Evolutionary conservation across 179 eudicot species (phyloP).

Genomic region (Silene vulgaris): DNA sequence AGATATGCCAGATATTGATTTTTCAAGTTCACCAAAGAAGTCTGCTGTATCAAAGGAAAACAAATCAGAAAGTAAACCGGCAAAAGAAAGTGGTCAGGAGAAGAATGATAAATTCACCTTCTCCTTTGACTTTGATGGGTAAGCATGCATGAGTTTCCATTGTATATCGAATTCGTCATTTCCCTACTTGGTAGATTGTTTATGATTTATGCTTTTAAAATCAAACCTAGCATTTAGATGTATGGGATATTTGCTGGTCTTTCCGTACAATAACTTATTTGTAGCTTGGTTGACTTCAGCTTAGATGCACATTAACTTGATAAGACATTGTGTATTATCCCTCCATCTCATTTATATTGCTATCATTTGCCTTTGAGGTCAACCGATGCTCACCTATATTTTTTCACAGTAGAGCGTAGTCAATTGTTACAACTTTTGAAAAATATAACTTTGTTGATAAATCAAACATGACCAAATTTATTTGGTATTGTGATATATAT

Average conservation of each 20-base stretch:
- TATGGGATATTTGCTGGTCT: neutral
- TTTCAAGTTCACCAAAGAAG: slow-evolving; percentile 52
- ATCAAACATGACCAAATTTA: too few species aligned
- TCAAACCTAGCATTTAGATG: neutral
- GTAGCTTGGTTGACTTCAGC: neutral
- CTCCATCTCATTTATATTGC: too few species aligned
- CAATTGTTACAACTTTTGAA: too few species aligned
- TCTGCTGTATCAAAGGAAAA: slow-evolving; percentile 44
- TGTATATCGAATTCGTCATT: slow-evolving; percentile 11
- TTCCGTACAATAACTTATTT: neutral
- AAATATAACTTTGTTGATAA: too few species aligned
- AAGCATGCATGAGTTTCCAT: slow-evolving; percentile 26
- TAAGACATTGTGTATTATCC: neutral
- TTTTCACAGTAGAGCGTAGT: too few species aligned
- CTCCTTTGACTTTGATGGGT: slow-evolving; percentile 71
- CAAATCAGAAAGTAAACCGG: slow-evolving; percentile 36
- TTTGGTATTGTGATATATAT: neutral
- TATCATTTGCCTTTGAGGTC: too few species aligned
- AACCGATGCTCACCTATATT: too few species aligned
- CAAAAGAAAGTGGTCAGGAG: slow-evolving; percentile 34
- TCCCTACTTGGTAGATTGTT: neutral
- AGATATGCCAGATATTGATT: slow-evolving; percentile 68
- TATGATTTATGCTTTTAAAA: neutral
- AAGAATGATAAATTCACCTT: slow-evolving; percentile 48
- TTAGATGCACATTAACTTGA: neutral